phyloP scores from a whole-genome alignment of 208 protist species.

The Acanthamoeba triangularis region DNA sequence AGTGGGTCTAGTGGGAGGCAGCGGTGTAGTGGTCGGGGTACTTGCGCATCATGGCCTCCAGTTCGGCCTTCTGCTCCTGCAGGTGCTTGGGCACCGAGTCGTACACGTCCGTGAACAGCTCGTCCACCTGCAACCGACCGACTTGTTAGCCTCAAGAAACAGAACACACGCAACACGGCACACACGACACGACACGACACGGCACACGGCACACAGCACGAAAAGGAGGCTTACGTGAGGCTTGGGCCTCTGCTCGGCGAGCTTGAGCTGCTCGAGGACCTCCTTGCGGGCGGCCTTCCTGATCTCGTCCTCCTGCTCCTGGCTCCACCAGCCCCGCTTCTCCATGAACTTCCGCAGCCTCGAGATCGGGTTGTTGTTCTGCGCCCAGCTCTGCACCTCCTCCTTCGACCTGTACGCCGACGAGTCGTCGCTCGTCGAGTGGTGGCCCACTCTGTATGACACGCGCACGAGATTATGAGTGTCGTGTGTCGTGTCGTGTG shows the following conservation, averaged over 20 bases:
- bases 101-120: conserved; percentile 91
- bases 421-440: conserved; percentile 98
- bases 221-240: conserved; percentile 72
- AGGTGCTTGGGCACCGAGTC: conserved; percentile 83
- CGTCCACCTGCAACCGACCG: conserved; percentile 46
- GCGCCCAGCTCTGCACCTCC: conserved; percentile 82
- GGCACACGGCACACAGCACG: too few relatives aligned
- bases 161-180: too few relatives aligned
- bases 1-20: not conserved
- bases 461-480: too few relatives aligned
- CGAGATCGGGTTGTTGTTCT: conserved; percentile 83
- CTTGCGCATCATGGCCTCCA: conserved; percentile 86
- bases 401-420: conserved; percentile 91
- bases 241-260: conserved; percentile 87
- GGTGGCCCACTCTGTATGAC: conserved; percentile 93
- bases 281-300: conserved; percentile 74
- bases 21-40: conserved; percentile 87
- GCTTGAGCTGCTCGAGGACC: conserved; percentile 82
- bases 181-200: too few relatives aligned
- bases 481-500: too few relatives aligned
- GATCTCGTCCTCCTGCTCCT: conserved; percentile 84
- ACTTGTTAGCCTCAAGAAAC: too few relatives aligned
- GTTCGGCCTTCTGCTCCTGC: conserved; percentile 86
- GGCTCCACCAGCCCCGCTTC: conserved; percentile 83
- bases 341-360: conserved; percentile 77